phyloP scores from a whole-genome alignment of 352 stramenopile species.

The Pilasporangium apinafurcum region DNA sequence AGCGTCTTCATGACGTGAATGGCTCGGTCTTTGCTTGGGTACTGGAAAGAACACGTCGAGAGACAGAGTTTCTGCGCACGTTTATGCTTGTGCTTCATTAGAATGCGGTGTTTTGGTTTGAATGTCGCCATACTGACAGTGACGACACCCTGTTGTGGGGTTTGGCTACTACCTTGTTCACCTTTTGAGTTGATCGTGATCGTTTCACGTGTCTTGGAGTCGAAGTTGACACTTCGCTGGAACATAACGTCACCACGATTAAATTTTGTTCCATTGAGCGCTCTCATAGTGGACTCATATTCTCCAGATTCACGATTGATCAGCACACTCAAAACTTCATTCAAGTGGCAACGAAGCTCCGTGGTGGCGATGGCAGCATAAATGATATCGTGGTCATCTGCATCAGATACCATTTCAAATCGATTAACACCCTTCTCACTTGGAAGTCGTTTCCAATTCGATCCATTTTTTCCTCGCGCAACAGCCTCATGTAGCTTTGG shows the following conservation, averaged over 20 bases:
- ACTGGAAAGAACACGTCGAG: constrained; percentile 34
- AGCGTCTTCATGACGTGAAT: constrained; percentile 57
- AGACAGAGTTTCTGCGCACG: constrained; percentile 54
- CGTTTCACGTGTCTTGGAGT: constrained; percentile 4
- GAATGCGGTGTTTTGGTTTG: constrained; percentile 14
- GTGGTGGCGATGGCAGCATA: constrained; percentile 44
- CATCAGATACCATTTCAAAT: constrained; percentile 31
- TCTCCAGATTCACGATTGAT: constrained; percentile 29
- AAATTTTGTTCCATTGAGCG: constrained; percentile 43
- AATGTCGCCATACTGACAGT: constrained; percentile 28
- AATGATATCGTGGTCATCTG: constrained; percentile 33
- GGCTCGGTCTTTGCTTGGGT: constrained; percentile 29
- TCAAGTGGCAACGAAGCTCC: constrained; percentile 49
- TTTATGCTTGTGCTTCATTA: constrained; percentile 24
- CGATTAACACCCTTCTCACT: constrained; percentile 30
- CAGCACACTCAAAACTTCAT: constrained; percentile 57
- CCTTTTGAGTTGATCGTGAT: neutral
- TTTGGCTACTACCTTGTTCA: neutral
- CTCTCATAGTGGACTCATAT: constrained; percentile 43
- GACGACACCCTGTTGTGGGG: constrained; percentile 19
- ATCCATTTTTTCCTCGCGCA: constrained; percentile 20
- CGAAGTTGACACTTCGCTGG: constrained; percentile 27
- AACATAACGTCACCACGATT: constrained; percentile 40
- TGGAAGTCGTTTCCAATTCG: constrained; percentile 23
- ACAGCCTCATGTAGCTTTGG: constrained; percentile 43